A percentile compares a stretch with the other conserved stretches of the same genome.
phyloP scores from a whole-genome alignment of 2,329 filamentous ascomycete genomes.

The Scedosporium apiospermum region DNA sequence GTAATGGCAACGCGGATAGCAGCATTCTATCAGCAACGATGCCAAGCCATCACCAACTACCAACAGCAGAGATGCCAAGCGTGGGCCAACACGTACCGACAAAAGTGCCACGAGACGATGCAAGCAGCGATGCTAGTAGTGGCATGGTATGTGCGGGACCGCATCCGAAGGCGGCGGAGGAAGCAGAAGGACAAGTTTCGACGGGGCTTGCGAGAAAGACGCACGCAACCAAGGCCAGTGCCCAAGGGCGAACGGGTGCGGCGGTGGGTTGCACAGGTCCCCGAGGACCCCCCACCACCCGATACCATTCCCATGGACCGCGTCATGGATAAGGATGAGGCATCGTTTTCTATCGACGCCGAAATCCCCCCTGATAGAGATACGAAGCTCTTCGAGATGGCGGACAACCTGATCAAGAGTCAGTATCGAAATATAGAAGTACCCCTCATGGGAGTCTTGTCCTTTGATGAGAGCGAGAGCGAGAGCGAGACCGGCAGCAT shows the following conservation, averaged over 20 bases:
- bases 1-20: constrained; percentile 38
- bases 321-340: constrained; percentile 27
- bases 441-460: constrained; percentile 33
- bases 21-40: constrained; percentile 38
- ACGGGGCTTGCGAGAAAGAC: constrained; percentile 25
- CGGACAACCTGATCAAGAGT: constrained; percentile 37
- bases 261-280: constrained; percentile 32
- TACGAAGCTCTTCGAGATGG: constrained; percentile 30
- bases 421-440: constrained; percentile 36
- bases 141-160: constrained; percentile 39
- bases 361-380: constrained; percentile 31
- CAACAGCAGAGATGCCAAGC: constrained; percentile 38
- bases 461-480: constrained; percentile 33
- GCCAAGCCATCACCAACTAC: constrained; percentile 34
- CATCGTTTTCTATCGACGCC: constrained; percentile 29
- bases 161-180: constrained; percentile 31
- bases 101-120: constrained; percentile 38
- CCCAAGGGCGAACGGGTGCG: constrained; percentile 31
- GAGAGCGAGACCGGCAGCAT: constrained; percentile 25
- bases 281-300: constrained; percentile 23
- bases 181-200: constrained; percentile 31
- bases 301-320: constrained; percentile 16
- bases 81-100: constrained; percentile 35
- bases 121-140: constrained; percentile 39
- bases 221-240: constrained; percentile 22